These are phyloP conservation scores for Cyberlindnera suaveolens DNA, from an alignment of 805 yeast genomes.

Conservation along the genomic window DNA sequence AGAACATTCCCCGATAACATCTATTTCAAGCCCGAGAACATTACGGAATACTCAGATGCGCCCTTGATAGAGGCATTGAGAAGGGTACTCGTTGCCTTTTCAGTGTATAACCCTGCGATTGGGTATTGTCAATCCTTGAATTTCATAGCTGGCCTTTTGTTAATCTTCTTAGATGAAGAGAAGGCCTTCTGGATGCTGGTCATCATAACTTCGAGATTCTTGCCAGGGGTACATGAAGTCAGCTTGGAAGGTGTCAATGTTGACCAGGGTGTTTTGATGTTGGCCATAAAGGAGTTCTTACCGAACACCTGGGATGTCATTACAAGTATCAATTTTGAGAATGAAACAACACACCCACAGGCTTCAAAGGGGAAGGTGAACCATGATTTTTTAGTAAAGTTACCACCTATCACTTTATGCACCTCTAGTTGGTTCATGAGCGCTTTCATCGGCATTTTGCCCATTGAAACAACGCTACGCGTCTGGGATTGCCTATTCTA, in stretches of 20 bases:
- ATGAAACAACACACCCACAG: constrained; percentile 21
- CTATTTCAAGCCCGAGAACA: constrained; percentile 51
- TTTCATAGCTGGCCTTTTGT: constrained; percentile 80
- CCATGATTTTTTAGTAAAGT: constrained; percentile 53
- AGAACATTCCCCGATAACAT: constrained; percentile 94
- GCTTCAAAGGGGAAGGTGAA: constrained; percentile 15
- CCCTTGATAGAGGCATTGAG: constrained; percentile 65
- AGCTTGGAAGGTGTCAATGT: constrained; percentile 90
- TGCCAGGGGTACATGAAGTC: constrained; percentile 89
- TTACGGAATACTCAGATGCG: constrained; percentile 39
- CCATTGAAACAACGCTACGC: constrained; percentile 80
- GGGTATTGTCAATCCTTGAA: constrained; percentile 97
- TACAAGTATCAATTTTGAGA: constrained; percentile 31
- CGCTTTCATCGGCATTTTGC: constrained; percentile 83
- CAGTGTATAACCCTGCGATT: constrained; percentile 78
- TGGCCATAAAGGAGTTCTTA: constrained; percentile 75
- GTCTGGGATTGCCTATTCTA: constrained; percentile 95
- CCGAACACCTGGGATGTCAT: constrained; percentile 73
- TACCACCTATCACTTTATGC: constrained; percentile 89
- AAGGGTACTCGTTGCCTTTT: constrained; percentile 76
- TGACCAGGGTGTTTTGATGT: constrained; percentile 90
- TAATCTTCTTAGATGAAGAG: constrained; percentile 86
- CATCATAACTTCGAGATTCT: constrained; percentile 73
- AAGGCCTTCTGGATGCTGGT: constrained; percentile 94
- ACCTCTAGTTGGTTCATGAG: constrained; percentile 99